Evolutionary conservation across 2,329 filamentous ascomycete species (phyloP).

Genomic region (Fusarium fujikuroi): DNA sequence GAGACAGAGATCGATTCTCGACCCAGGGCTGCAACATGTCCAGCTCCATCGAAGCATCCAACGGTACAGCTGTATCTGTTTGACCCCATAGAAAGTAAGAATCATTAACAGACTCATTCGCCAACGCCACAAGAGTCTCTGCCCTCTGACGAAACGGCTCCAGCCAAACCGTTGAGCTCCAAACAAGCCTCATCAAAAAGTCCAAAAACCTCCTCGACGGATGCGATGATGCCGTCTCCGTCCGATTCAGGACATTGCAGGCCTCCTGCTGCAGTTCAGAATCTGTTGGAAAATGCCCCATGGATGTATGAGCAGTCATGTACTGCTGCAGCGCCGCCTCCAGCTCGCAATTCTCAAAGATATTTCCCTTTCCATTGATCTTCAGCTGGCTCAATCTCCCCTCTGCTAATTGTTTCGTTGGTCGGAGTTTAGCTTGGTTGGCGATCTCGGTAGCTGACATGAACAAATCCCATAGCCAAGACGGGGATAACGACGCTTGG

Average conservation of each 20-base stretch:
- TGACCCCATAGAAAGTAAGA: slow-evolving; percentile 18
- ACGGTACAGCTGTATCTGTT: neutral
- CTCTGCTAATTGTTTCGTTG: slow-evolving; percentile 27
- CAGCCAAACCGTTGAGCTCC: slow-evolving; percentile 31
- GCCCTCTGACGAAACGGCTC: slow-evolving; percentile 17
- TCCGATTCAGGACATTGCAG: slow-evolving; percentile 5
- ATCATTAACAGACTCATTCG: slow-evolving; percentile 4
- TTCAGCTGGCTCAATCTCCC: slow-evolving; percentile 25
- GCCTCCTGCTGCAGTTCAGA: slow-evolving; percentile 33
- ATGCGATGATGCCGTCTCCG: slow-evolving; percentile 7
- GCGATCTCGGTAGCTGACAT: slow-evolving; percentile 29
- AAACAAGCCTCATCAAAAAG: slow-evolving; percentile 28
- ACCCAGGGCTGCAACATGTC: slow-evolving; percentile 25
- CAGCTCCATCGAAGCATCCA: slow-evolving; percentile 18
- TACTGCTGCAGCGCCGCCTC: slow-evolving; percentile 27
- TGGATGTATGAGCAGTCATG: slow-evolving; percentile 12
- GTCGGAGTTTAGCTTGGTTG: slow-evolving; percentile 25
- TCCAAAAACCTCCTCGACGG: slow-evolving; percentile 25
- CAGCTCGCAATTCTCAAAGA: slow-evolving; percentile 35
- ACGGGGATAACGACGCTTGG: slow-evolving; percentile 16
- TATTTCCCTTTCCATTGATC: slow-evolving; percentile 36
- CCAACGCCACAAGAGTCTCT: neutral
- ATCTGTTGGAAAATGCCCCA: slow-evolving; percentile 28
- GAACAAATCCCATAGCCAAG: slow-evolving; percentile 36
- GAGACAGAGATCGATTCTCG: slow-evolving; percentile 22